These are phyloP conservation scores for Colletotrichum chlorophyti DNA, from an alignment of 2,329 filamentous ascomycete species.

Conservation along the genomic window DNA sequence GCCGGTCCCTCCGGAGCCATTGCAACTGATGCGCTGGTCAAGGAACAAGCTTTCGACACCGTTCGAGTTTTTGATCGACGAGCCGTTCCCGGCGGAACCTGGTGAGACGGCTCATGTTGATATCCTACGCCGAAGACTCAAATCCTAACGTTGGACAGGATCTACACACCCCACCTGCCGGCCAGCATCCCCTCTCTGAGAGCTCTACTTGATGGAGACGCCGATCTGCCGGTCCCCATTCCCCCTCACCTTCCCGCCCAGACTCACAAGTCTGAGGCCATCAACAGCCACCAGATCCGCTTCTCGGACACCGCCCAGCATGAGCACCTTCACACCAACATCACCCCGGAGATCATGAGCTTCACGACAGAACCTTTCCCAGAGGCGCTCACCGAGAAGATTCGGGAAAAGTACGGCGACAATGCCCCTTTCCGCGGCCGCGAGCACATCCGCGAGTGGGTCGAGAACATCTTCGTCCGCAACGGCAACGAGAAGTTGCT, in stretches of 20 bases:
- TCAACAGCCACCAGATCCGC: constrained; percentile 46
- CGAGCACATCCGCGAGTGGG: constrained; percentile 58
- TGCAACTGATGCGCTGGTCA: constrained; percentile 60
- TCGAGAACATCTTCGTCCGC: constrained; percentile 47
- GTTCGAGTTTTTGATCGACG: constrained; percentile 66
- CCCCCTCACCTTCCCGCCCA: constrained; percentile 50
- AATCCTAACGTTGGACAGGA: constrained; percentile 30
- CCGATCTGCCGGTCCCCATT: constrained; percentile 49
- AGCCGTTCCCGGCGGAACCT: constrained; percentile 61
- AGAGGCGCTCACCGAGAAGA: constrained; percentile 46
- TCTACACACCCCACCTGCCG: constrained; percentile 43
- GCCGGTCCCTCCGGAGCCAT: constrained; percentile 65
- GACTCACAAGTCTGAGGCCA: constrained; percentile 41
- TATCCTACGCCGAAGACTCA: too few relatives aligned
- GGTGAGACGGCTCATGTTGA: constrained; percentile 55
- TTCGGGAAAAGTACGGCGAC: constrained; percentile 54
- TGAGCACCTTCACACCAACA: constrained; percentile 65
- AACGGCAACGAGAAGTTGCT: constrained; percentile 42
- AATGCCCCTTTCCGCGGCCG: constrained; percentile 63
- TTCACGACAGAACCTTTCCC: constrained; percentile 60
- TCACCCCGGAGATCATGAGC: constrained; percentile 60
- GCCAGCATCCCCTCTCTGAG: constrained; percentile 36
- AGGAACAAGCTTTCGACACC: constrained; percentile 61
- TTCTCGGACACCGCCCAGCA: constrained; percentile 62
- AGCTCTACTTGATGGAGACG: constrained; percentile 48